Evolutionary conservation across 106 monocot species (phyloP).

Genomic region (Gastrodia elata): DNA sequence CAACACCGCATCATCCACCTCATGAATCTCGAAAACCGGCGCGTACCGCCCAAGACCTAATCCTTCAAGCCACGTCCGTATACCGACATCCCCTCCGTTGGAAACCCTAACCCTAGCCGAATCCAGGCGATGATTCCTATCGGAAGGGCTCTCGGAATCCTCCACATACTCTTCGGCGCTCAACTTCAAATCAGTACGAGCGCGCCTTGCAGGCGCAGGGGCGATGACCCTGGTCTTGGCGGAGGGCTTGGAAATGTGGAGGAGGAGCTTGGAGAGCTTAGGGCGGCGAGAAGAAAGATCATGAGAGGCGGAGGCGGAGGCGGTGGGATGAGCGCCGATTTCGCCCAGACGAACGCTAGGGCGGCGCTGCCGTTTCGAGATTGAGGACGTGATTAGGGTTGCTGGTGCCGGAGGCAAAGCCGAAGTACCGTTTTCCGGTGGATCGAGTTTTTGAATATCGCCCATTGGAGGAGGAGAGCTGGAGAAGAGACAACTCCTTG

Average conservation of each 20-base stretch:
- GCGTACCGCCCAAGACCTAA: slow-evolving; percentile 63
- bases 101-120: slow-evolving; percentile 21
- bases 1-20: slow-evolving; percentile 78
- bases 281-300: slow-evolving; percentile 15
- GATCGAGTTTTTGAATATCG: slow-evolving; percentile 7
- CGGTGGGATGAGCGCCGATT: slow-evolving; percentile 36
- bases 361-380: slow-evolving; percentile 65
- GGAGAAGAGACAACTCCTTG: not conserved
- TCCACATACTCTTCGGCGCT: not conserved
- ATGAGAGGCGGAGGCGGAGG: slow-evolving; percentile 3
- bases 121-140: not conserved
- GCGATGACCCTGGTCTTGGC: not conserved
- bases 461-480: slow-evolving; percentile 9
- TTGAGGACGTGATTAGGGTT: not conserved
- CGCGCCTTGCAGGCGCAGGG: not conserved
- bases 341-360: slow-evolving; percentile 83
- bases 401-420: not conserved
- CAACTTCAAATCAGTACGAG: not conserved
- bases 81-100: slow-evolving; percentile 22
- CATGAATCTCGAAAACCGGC: slow-evolving; percentile 77
- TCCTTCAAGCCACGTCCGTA: slow-evolving; percentile 33
- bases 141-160: slow-evolving; percentile 3
- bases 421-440: not conserved
- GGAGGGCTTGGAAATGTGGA: not conserved
- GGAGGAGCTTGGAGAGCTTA: not conserved